These are phyloP conservation scores for Penicillium sp. DNA, from an alignment of 2,329 filamentous ascomycete genomes.

Conservation along the genomic window DNA sequence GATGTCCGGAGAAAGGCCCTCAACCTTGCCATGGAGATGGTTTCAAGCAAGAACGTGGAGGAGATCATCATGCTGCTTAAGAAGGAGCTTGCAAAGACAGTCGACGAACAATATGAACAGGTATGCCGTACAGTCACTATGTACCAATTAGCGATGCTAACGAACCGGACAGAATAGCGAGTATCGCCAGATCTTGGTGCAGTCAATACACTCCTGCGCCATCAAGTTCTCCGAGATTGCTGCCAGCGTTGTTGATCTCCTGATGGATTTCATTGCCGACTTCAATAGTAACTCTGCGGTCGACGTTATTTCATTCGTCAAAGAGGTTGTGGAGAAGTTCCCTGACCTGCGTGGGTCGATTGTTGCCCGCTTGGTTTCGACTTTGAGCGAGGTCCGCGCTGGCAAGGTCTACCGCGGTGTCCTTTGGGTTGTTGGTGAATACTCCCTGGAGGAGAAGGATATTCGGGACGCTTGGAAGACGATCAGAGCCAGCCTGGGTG, in stretches of 20 bases:
- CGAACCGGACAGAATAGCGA: slow-evolving; percentile 63
- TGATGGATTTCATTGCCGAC: slow-evolving; percentile 99
- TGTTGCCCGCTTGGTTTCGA: slow-evolving; percentile 81
- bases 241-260: slow-evolving; percentile 87
- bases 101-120: slow-evolving; percentile 98
- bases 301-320: slow-evolving; percentile 97
- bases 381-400: slow-evolving; percentile 85
- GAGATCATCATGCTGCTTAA: slow-evolving; percentile 94
- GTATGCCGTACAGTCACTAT: slow-evolving; percentile 28
- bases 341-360: slow-evolving; percentile 83
- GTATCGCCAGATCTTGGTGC: slow-evolving; percentile 90
- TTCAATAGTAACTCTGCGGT: slow-evolving; percentile 97
- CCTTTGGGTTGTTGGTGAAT: slow-evolving; percentile 96
- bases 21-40: slow-evolving; percentile 89
- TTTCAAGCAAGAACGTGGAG: slow-evolving; percentile 97
- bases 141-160: slow-evolving; percentile 19
- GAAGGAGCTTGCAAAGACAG: slow-evolving; percentile 95
- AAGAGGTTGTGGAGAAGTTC: slow-evolving; percentile 98
- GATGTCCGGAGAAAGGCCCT: slow-evolving; percentile 92
- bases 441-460: slow-evolving; percentile 87
- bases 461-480: slow-evolving; percentile 96
- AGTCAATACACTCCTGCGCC: slow-evolving; percentile 95
- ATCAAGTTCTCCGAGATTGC: slow-evolving; percentile 99
- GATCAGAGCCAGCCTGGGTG: slow-evolving; percentile 86
- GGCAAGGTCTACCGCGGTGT: slow-evolving; percentile 97